A percentile compares a stretch with the other conserved stretches of the same genome.
Conservation (phyloP, 345 rosid genomes). For the Sisymbrium irio region DNA sequence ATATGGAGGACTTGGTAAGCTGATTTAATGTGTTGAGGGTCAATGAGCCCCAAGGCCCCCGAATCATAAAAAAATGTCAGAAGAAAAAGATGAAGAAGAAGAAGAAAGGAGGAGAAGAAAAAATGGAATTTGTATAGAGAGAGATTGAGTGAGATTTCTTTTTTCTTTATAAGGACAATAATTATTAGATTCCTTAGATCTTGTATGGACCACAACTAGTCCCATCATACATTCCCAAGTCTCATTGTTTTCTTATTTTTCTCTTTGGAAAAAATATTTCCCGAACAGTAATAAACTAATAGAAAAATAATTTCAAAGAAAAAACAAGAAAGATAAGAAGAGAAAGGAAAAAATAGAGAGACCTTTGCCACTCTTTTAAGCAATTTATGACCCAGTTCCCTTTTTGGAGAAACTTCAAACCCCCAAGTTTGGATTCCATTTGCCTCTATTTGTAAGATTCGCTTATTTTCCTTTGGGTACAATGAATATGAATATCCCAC, state of each 20-base stretch:
- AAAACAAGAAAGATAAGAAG: background rate
- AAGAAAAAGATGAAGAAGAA: background rate
- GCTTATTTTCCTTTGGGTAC: background rate
- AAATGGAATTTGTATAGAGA: constrained; percentile 25
- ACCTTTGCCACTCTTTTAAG: constrained; percentile 40
- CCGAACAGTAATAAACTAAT: background rate
- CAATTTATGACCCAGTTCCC: constrained; percentile 31
- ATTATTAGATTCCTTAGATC: constrained; percentile 41
- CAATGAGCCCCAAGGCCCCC: background rate
- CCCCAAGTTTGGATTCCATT: constrained; percentile 22
- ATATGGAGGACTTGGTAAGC: background rate
- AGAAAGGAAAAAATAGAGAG: background rate
- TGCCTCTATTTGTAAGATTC: constrained; percentile 18
- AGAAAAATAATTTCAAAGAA: background rate
- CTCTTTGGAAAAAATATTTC: constrained; percentile 7
- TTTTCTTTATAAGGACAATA: constrained; percentile 31
- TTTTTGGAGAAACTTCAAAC: constrained; percentile 24
- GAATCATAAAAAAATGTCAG: background rate
- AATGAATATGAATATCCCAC: constrained; percentile 4
- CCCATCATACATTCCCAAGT: constrained; percentile 35
- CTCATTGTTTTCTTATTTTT: constrained; percentile 17
- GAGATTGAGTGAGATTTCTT: constrained; percentile 31
- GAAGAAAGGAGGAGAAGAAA: background rate
- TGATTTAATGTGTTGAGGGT: background rate
- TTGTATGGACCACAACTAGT: constrained; percentile 37